A percentile compares a stretch with the other conserved stretches of the same genome.
These are phyloP conservation scores for Firmiana major DNA, from an alignment of 345 rosid genomes.

Conservation along the genomic window DNA sequence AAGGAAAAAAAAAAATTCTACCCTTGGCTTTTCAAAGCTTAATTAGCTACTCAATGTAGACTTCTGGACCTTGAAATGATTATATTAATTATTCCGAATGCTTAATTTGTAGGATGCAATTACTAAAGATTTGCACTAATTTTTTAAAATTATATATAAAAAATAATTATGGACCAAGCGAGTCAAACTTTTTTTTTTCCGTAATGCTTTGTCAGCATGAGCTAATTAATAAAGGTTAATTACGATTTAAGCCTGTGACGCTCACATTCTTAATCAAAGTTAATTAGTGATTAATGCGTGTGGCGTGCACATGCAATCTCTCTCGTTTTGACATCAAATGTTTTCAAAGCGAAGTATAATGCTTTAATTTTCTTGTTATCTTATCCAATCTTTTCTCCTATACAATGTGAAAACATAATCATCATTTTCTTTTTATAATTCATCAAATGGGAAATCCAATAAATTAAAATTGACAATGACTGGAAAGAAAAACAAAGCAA, in stretches of 20 bases:
- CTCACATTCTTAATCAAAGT: neutral
- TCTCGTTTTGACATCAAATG: neutral
- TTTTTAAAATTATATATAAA: neutral
- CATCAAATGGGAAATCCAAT: slow-evolving; percentile 9
- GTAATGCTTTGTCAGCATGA: neutral
- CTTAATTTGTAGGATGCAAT: slow-evolving; percentile 9
- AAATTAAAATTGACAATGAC: slow-evolving; percentile 21
- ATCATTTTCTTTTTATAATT: neutral
- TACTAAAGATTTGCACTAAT: neutral
- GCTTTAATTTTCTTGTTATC: neutral
- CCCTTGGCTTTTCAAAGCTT: neutral
- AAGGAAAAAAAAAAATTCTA: neutral
- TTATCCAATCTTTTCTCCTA: neutral
- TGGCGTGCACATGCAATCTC: neutral
- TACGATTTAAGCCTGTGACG: neutral
- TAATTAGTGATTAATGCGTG: neutral
- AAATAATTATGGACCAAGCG: neutral
- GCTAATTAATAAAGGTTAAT: neutral
- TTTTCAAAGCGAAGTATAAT: no score
- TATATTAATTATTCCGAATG: neutral
- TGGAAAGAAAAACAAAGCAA: neutral
- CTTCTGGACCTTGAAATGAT: neutral
- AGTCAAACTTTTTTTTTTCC: neutral
- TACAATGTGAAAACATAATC: neutral
- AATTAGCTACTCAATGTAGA: neutral